Conservation (phyloP, 192 early-diverging fungal species). For the Rhizophagus clarus region DNA sequence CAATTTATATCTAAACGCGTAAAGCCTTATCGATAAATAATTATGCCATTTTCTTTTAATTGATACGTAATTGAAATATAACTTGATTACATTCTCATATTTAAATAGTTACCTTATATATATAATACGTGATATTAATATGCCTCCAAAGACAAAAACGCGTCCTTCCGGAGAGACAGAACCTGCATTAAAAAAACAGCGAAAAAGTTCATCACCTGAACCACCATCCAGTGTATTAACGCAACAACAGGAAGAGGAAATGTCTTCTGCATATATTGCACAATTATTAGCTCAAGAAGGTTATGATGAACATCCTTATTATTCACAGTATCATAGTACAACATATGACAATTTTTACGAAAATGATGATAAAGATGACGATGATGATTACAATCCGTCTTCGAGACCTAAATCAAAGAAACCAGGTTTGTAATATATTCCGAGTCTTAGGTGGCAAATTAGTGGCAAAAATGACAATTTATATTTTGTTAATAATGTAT, state of each 20-base stretch:
- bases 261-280: slow-evolving; percentile 81
- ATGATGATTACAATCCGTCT: slow-evolving; percentile 46
- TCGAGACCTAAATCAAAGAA: slow-evolving; percentile 35
- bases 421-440: background rate
- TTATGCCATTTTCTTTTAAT: too few species aligned
- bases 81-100: background rate
- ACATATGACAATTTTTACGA: slow-evolving; percentile 40
- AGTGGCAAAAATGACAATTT: too few species aligned
- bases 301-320: slow-evolving; percentile 53
- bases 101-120: background rate
- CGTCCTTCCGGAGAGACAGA: background rate
- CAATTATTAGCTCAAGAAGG: slow-evolving; percentile 74
- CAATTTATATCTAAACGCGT: background rate
- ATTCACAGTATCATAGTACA: slow-evolving; percentile 58
- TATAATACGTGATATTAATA: background rate
- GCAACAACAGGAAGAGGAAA: slow-evolving; percentile 75
- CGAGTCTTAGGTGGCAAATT: background rate
- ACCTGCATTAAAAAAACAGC: background rate
- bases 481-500: background rate
- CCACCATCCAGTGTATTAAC: slow-evolving; percentile 43
- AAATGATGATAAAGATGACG: slow-evolving; percentile 51
- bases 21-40: background rate
- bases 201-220: background rate
- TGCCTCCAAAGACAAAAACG: slow-evolving; percentile 10
- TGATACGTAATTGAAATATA: background rate